phyloP scores from a whole-genome alignment of 2,329 filamentous ascomycete species.

The Fonsecaea nubica region DNA sequence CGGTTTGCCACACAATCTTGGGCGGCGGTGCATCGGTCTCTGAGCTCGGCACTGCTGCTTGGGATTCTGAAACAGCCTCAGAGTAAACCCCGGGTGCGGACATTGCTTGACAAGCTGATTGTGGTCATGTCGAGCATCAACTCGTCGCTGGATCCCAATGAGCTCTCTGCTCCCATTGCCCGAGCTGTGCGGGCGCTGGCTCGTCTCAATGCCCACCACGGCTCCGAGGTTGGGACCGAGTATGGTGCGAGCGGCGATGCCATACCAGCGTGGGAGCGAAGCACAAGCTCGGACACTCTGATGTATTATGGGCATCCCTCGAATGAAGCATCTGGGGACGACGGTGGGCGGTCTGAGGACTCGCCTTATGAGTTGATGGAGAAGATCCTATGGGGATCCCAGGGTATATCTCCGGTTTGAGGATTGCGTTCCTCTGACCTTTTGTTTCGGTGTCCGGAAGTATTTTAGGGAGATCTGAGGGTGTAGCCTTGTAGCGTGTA shows the following conservation, averaged over 20 bases:
- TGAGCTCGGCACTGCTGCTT: conserved; percentile 23
- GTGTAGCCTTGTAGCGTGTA: neutral
- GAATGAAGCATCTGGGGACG: conserved; percentile 5
- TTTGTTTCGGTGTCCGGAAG: neutral
- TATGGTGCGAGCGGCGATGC: neutral
- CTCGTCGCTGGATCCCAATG: conserved; percentile 10
- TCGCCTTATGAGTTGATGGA: conserved; percentile 7
- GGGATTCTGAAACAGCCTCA: conserved; percentile 19
- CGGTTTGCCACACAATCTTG: conserved; percentile 11
- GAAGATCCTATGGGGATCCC: neutral
- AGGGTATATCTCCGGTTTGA: neutral
- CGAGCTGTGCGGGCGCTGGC: conserved; percentile 7
- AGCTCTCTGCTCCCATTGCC: conserved; percentile 15
- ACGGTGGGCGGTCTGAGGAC: neutral
- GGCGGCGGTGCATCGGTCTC: conserved; percentile 15
- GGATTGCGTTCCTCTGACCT: neutral
- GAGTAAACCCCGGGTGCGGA: neutral
- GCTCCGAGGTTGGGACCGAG: neutral
- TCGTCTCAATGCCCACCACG: conserved; percentile 4
- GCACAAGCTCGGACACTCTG: neutral
- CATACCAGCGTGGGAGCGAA: neutral
- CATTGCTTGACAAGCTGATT: conserved; percentile 12
- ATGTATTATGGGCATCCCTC: neutral
- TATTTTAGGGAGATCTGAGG: neutral
- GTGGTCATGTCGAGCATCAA: conserved; percentile 11